These are phyloP conservation scores for Thinopyrum obtusiflorum DNA, from an alignment of 202 grass and related monocot species.

Conservation along the genomic window DNA sequence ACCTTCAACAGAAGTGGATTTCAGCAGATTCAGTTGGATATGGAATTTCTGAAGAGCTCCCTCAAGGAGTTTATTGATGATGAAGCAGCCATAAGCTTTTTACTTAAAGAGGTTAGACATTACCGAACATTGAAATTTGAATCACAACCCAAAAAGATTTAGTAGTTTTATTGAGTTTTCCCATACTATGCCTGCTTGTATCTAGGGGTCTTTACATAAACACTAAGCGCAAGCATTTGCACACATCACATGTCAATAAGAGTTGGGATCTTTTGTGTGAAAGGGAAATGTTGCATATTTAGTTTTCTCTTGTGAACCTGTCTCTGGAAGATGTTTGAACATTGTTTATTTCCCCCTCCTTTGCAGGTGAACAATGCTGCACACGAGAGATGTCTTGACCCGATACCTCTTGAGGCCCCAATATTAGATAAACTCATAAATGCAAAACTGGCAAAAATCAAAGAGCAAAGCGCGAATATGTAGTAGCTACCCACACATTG, in stretches of 20 bases:
- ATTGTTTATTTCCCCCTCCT: constrained; percentile 10
- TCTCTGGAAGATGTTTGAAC: constrained; percentile 15
- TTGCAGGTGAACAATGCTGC: constrained; percentile 88
- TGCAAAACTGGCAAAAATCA: constrained; percentile 73
- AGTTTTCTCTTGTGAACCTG: background rate
- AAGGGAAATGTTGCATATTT: background rate
- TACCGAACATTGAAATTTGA: background rate
- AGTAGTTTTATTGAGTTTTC: constrained; percentile 6
- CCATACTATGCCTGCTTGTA: constrained; percentile 13
- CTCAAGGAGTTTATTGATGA: constrained; percentile 93
- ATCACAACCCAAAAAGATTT: background rate
- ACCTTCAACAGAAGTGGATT: constrained; percentile 97
- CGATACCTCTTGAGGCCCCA: constrained; percentile 81
- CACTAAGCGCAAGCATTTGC: background rate
- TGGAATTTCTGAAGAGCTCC: constrained; percentile 89
- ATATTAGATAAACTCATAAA: constrained; percentile 96
- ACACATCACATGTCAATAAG: background rate
- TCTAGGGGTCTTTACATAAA: background rate
- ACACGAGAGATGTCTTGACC: constrained; percentile 95
- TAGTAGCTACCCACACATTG: constrained; percentile 29
- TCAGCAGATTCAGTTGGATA: constrained; percentile 99
- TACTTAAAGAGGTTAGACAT: constrained; percentile 90
- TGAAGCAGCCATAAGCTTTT: constrained; percentile 85
- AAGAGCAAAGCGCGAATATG: constrained; percentile 53
- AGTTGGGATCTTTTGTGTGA: background rate